These are phyloP conservation scores for Backusella liffmaniae DNA, from an alignment of 192 early-diverging fungal species.

Conservation along the genomic window DNA sequence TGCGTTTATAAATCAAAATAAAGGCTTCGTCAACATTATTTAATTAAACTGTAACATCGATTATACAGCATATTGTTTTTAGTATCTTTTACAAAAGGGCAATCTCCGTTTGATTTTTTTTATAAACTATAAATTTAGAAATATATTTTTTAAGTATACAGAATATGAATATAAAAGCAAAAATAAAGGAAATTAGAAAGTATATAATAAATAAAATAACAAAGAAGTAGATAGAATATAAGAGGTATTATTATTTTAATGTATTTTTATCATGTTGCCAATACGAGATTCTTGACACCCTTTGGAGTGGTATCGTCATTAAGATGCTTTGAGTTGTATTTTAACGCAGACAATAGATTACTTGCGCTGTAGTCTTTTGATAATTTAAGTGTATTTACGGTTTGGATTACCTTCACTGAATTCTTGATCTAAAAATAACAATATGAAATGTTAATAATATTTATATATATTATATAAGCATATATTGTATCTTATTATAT, in stretches of 20 bases:
- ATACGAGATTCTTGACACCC: slow-evolving; percentile 49
- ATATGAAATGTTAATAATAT: background rate
- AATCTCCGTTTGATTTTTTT: background rate
- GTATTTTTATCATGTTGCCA: slow-evolving; percentile 32
- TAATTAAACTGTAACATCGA: background rate
- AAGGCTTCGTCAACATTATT: background rate
- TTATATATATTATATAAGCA: background rate
- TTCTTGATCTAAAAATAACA: slow-evolving; percentile 32
- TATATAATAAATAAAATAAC: slow-evolving; percentile 1
- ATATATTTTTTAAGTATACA: background rate
- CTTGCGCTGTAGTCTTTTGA: slow-evolving; percentile 38
- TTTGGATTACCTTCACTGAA: slow-evolving; percentile 39
- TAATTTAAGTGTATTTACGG: slow-evolving; percentile 31
- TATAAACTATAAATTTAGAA: background rate
- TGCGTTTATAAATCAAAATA: background rate
- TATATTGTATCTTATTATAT: slow-evolving; percentile 7
- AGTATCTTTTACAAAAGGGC: background rate
- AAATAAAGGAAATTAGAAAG: background rate
- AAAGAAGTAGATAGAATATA: background rate
- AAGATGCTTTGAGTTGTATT: slow-evolving; percentile 78
- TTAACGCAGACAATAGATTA: slow-evolving; percentile 69
- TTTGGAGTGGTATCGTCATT: slow-evolving; percentile 81
- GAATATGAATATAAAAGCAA: background rate
- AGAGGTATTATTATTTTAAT: background rate
- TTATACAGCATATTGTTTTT: background rate